Evolutionary conservation across 192 early-diverging fungal genomes (phyloP), one percentile per base, ranked within the genome.

Genomic region (Umbelopsis vinacea): DNA sequence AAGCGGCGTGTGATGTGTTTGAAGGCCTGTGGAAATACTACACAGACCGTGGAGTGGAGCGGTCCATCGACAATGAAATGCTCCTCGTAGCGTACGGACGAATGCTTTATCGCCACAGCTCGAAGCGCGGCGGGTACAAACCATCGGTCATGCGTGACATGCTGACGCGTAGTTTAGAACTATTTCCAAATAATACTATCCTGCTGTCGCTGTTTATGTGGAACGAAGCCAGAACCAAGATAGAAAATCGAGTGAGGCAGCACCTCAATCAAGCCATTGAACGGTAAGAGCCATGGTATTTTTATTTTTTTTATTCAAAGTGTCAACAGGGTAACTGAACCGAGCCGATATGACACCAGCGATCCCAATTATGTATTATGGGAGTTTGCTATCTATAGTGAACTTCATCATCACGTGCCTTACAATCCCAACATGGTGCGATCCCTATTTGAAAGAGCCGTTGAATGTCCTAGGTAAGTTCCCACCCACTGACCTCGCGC

Each of bases 191-290:
- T 50, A 90, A 92, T 70, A 82, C 83, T 1, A 63, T 84, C 14
- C 78, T 92, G 43, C 73, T 87, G 70, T 72, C 69, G 8, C 21
- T 87, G 43, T 90, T 85, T 74, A 79, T 85, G n/a, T 83, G 78
- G 81, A 89, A 87, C 67, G 91, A 92, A 75, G 70, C 76, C 40
- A 78, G 82, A 71, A 83, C 81, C 7, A 88, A 85, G 75, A 81
- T 92, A 54, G 84, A 90, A 35, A 85, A 82, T 71, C 73, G 87
- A n/a, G 83, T 92, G 1, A 68, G 85, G 21, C 50, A 79, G 2
- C 71, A 79, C 2, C 55, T 89, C 40, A 79, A 84, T 19, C 24
- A 29, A 66, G 46, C 69, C 11, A 68, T 89, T 52, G 69, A 71
- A 63, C 82, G 68, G 86, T 86, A 81, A n/a, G n/a, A n/a, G n/a